A percentile compares a stretch with the other conserved stretches of the same genome.
Conservation (phyloP, 305 asterid genomes). For the Salvia sclarea region DNA sequence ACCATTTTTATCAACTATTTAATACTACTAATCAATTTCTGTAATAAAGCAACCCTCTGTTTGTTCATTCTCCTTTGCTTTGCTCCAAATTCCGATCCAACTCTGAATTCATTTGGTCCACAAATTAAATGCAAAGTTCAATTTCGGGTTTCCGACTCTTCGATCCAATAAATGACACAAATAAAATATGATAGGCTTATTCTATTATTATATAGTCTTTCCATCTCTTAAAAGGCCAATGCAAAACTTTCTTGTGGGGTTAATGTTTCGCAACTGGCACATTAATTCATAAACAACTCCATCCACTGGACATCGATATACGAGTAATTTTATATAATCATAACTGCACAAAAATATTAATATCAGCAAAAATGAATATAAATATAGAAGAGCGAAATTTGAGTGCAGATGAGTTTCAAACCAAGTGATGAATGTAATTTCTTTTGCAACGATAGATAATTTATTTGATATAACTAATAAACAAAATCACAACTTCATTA, state of each 20-base stretch:
- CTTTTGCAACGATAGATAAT: too few species aligned
- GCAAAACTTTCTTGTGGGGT: neutral
- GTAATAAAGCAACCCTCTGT: too few species aligned
- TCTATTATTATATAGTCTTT: neutral
- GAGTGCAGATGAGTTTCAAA: too few species aligned
- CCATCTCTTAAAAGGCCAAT: constrained; percentile 2
- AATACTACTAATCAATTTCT: neutral
- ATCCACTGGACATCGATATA: neutral
- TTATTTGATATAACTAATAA: neutral
- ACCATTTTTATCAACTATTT: neutral
- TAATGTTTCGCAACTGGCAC: neutral
- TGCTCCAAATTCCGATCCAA: neutral
- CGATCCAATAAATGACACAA: neutral
- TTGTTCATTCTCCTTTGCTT: neutral
- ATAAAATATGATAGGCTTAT: neutral
- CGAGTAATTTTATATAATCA: too few species aligned
- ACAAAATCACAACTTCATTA: neutral
- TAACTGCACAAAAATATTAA: too few species aligned
- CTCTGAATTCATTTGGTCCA: neutral
- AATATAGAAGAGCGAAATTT: too few species aligned
- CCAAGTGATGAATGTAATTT: too few species aligned
- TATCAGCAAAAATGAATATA: too few species aligned
- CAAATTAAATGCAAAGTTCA: constrained; percentile 7
- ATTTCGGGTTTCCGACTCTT: neutral
- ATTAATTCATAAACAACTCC: neutral